phyloP scores from a whole-genome alignment of 306 rosid species.

The Vigna unguiculata region DNA sequence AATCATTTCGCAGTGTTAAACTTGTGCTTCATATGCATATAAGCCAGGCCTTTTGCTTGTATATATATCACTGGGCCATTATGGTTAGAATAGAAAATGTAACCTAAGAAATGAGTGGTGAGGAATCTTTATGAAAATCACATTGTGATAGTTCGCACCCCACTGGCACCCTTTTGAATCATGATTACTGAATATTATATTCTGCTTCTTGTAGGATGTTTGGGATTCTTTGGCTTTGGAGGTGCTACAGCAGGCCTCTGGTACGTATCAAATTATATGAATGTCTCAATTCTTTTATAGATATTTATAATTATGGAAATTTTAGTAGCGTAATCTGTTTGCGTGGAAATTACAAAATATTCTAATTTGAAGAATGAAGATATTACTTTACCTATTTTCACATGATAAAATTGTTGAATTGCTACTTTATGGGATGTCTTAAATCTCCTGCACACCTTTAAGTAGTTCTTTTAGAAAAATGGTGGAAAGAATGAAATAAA shows the following conservation, averaged over 20 bases:
- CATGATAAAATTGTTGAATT: conserved; percentile 15
- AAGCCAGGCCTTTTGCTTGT: conserved; percentile 28
- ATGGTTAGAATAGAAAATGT: not conserved
- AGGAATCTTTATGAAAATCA: not conserved
- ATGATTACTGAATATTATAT: conserved; percentile 21
- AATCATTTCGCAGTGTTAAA: conserved; percentile 19
- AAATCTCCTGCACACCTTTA: conserved; percentile 27
- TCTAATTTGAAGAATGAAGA: conserved; percentile 6
- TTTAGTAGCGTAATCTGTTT: conserved; percentile 12
- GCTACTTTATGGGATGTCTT: conserved; percentile 27
- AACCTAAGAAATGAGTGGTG: not conserved
- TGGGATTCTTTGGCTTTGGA: conserved; percentile 94
- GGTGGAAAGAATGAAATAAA: conserved; percentile 21
- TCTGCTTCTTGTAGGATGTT: conserved; percentile 63
- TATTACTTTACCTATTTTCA: conserved; percentile 2
- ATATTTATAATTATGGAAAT: not conserved
- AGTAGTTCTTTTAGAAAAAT: conserved; percentile 11
- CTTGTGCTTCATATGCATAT: not conserved
- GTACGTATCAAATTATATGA: conserved; percentile 53
- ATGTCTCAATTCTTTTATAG: conserved; percentile 10
- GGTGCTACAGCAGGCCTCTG: conserved; percentile 84
- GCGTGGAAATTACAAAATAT: conserved; percentile 18
- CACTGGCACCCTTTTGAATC: not conserved
- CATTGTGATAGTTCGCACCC: not conserved
- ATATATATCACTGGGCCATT: not conserved